Evolutionary conservation across 148 eudicot genomes (phyloP).

Genomic region (Diospyros kaki): DNA sequence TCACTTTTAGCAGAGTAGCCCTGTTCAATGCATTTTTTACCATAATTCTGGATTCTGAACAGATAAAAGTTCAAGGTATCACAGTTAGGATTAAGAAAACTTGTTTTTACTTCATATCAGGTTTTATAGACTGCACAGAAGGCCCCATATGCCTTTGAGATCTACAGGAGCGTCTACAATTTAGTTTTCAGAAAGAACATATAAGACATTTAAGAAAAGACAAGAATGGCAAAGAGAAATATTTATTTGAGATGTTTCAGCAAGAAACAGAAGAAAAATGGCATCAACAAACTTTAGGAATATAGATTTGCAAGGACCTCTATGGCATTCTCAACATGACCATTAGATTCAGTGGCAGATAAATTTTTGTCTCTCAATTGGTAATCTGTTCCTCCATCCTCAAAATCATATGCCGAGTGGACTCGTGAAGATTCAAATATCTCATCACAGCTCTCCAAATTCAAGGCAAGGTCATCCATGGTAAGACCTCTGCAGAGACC

Average conservation of each 20-base stretch:
- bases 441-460: slow-evolving; percentile 33
- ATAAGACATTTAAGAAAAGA: too few relatives aligned
- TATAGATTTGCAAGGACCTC: slow-evolving; percentile 28
- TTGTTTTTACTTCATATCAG: too few relatives aligned
- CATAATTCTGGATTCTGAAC: background rate
- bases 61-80: too few relatives aligned
- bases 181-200: too few relatives aligned
- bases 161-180: too few relatives aligned
- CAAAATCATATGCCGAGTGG: slow-evolving; percentile 20
- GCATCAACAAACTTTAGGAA: background rate
- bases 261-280: background rate
- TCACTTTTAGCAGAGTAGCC: too few relatives aligned
- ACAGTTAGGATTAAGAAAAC: too few relatives aligned
- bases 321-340: slow-evolving; percentile 27
- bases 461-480: slow-evolving; percentile 35
- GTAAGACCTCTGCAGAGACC: slow-evolving; percentile 35
- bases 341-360: slow-evolving; percentile 27
- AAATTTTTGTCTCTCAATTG: slow-evolving; percentile 29
- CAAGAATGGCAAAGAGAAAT: too few relatives aligned
- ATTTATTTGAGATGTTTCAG: background rate
- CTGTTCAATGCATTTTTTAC: background rate
- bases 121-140: too few relatives aligned
- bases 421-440: slow-evolving; percentile 27
- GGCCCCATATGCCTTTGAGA: too few relatives aligned
- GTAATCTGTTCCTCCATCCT: slow-evolving; percentile 20